Evolutionary conservation across 768 basidiomycete species (phyloP).

Genomic region (Pulveroboletus sp.): DNA sequence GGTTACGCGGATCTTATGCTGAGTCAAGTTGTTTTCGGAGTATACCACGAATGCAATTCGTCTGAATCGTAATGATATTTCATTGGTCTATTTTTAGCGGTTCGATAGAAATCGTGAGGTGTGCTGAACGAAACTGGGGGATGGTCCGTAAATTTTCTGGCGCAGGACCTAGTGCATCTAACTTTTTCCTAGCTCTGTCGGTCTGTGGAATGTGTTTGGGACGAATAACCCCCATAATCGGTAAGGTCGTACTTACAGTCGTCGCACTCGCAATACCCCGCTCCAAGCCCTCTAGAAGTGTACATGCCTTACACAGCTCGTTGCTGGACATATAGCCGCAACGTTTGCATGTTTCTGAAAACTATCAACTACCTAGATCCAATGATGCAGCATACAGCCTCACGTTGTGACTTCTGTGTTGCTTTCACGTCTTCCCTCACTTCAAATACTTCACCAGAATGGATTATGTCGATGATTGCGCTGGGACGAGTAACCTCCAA

Average conservation of each 20-base stretch:
- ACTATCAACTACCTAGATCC: not conserved
- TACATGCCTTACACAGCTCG: constrained; percentile 94
- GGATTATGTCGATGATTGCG: constrained; percentile 96
- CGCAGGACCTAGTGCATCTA: constrained; percentile 53
- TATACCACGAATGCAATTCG: not conserved
- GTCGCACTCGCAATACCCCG: constrained; percentile 66
- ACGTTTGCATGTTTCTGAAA: constrained; percentile 77
- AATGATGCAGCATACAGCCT: constrained; percentile 27
- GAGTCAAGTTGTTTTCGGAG: not conserved
- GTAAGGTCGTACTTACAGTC: constrained; percentile 43
- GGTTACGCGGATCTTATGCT: constrained; percentile 2
- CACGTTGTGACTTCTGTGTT: constrained; percentile 80
- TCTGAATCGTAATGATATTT: not conserved
- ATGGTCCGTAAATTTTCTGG: constrained; percentile 74
- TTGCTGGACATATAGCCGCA: constrained; percentile 98
- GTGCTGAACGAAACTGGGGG: constrained; percentile 56
- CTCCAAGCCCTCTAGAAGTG: constrained; percentile 85
- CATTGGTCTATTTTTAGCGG: constrained; percentile 16
- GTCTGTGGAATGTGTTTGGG: constrained; percentile 42
- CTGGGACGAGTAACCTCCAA: constrained; percentile 91
- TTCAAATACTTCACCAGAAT: constrained; percentile 91
- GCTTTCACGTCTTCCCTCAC: constrained; percentile 81
- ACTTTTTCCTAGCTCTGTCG: constrained; percentile 59
- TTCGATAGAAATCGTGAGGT: constrained; percentile 40
- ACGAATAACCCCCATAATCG: not conserved